Evolutionary conservation across 140 eudicot genomes (phyloP), one percentile per base, ranked within the genome.

Genomic region (Anethum foeniculum): DNA sequence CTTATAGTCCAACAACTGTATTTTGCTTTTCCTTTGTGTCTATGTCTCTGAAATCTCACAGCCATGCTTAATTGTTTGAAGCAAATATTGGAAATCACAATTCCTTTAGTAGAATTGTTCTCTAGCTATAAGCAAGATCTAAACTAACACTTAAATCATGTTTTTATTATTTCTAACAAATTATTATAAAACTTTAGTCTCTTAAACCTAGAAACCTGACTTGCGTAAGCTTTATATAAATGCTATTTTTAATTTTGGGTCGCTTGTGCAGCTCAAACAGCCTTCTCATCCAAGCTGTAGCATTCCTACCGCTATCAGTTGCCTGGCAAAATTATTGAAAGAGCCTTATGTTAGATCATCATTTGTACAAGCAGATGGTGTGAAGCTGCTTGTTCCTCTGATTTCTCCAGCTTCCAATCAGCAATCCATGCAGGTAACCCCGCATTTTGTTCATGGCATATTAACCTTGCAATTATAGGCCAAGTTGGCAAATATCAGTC

Each of bases 331-430:
- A 49, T 81, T 92, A 67, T 76, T 95, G 84, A 94, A 89, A 84
- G 99, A 95, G 81, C 94, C 97, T 72, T 65, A 87, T 52, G 92
- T 90, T 23, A 87, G 97, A 84, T 90, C 93, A 54, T 88, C 91
- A 71, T 92, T 95, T 89, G 97, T 95, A 88, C 92, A 92, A 89
- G 92, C 88, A 47, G 97, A 95, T 86, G 99, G 99, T 4, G 97
- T 95, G 14, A 92, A 92, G 86, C 89, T 95, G 80, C 97, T 95
- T 75, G 90, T 92, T 65, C 97, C 97, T 76, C 83, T 95, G 43
- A 92, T 95, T 83, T 74, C 93, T 69, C 99, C 99, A 80, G 99
- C 96, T 75, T 92, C 99, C 80, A 92, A 91, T 88, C 99, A 95
- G 85, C 99, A 95, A 84, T 92, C 99, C 72, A 90, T 90, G 81